Conservation (phyloP, 208 protist species). For the Porcisia hertigi region DNA sequence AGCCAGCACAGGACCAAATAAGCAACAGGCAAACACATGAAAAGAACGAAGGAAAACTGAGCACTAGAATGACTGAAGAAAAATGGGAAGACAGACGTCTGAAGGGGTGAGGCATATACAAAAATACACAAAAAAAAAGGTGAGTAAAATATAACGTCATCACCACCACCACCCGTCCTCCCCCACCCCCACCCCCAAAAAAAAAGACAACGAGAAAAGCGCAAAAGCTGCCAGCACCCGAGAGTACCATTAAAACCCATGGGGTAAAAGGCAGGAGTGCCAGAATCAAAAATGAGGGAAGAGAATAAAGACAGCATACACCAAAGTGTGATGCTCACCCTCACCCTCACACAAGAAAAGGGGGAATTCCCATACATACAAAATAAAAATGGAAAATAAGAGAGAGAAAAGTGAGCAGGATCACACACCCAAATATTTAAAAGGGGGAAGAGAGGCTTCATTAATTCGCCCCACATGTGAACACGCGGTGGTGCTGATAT, state of each 20-base stretch:
- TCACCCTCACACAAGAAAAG: background rate
- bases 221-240: too few relatives aligned
- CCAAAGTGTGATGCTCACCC: too few relatives aligned
- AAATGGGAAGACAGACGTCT: background rate
- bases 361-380: background rate
- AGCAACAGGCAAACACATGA: background rate
- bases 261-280: too few relatives aligned
- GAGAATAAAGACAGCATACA: too few relatives aligned
- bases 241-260: too few relatives aligned
- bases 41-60: background rate
- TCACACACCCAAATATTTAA: background rate
- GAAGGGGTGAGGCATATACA: background rate
- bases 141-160: too few relatives aligned
- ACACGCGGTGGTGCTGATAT: too few relatives aligned
- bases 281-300: too few relatives aligned
- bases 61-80: background rate
- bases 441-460: background rate
- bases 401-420: conserved; percentile 3
- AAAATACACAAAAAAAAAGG: background rate
- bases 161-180: too few relatives aligned
- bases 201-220: background rate
- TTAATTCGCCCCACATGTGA: too few relatives aligned
- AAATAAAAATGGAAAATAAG: background rate
- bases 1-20: background rate
- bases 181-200: too few relatives aligned